Percentiles rank a stretch among this genome's conserved stretches.
Evolutionary conservation across 2,329 filamentous ascomycete species (phyloP).

Genomic region (Acrocalymma vagum): DNA sequence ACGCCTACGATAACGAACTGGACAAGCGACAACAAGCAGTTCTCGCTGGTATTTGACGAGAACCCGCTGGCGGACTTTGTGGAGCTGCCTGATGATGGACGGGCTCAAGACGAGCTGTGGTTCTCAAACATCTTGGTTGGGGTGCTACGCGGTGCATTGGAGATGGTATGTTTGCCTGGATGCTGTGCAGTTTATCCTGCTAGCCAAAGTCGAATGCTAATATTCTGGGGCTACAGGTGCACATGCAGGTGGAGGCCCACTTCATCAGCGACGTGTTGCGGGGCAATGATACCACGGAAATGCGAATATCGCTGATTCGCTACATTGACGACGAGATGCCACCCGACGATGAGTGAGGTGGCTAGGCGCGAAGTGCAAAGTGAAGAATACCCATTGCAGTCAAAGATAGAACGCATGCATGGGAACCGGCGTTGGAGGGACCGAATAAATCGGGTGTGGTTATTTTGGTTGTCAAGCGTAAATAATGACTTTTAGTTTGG

Average conservation of each 20-base stretch:
- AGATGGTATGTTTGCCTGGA: constrained; percentile 77
- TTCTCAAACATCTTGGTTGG: constrained; percentile 98
- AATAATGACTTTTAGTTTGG: no score
- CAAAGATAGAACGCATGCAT: constrained; percentile 12
- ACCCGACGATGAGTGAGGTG: constrained; percentile 84
- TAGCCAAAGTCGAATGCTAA: constrained; percentile 7
- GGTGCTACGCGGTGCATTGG: constrained; percentile 86
- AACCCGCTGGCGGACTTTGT: constrained; percentile 98
- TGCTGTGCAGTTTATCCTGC: background rate
- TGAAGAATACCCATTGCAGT: constrained; percentile 12
- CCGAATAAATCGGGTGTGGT: constrained; percentile 6
- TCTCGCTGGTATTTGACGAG: constrained; percentile 95
- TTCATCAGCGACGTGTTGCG: constrained; percentile 94
- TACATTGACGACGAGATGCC: constrained; percentile 99
- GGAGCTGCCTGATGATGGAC: constrained; percentile 92
- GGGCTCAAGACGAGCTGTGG: constrained; percentile 96
- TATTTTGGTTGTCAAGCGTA: no score
- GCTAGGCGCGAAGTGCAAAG: background rate
- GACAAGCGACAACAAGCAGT: constrained; percentile 95
- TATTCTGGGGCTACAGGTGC: constrained; percentile 60
- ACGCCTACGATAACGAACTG: constrained; percentile 93
- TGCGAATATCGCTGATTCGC: constrained; percentile 88
- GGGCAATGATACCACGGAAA: constrained; percentile 96
- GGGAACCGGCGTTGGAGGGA: constrained; percentile 8
- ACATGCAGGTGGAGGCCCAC: constrained; percentile 98